phyloP scores from a whole-genome alignment of 1,284 basidiomycete species.

The Trichosporon asahii region DNA sequence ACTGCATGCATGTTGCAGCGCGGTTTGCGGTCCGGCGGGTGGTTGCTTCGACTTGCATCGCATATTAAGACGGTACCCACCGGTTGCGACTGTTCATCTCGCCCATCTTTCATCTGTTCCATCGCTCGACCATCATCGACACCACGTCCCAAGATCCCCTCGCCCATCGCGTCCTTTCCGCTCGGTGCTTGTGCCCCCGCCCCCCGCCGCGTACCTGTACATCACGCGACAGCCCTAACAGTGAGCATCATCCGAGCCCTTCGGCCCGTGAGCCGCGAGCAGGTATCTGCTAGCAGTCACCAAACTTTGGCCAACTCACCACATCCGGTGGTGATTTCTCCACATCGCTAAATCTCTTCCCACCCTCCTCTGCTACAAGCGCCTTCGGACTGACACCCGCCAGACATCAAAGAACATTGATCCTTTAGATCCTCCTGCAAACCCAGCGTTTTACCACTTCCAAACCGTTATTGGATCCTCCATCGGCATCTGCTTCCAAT shows the following conservation, averaged over 20 bases:
- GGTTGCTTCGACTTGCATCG: background rate
- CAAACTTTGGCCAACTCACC: background rate
- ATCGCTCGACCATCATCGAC: background rate
- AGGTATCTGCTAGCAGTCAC: background rate
- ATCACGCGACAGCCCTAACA: background rate
- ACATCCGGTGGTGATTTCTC: background rate
- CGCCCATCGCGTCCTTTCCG: background rate
- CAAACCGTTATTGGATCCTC: background rate
- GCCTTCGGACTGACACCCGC: background rate
- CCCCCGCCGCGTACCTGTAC: background rate
- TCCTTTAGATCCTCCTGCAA: background rate
- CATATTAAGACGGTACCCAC: background rate
- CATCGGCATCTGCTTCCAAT: background rate
- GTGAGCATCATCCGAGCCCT: background rate
- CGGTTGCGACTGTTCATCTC: background rate
- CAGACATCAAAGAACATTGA: background rate
- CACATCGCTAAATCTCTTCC: background rate
- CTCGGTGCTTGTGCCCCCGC: background rate
- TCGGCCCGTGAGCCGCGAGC: background rate
- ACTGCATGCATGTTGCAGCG: background rate
- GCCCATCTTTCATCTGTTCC: slow-evolving; percentile 9
- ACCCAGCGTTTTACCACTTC: background rate
- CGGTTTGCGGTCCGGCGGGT: background rate
- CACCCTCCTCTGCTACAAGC: background rate
- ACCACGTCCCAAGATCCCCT: background rate